Conservation (phyloP, 306 rosid species). For the Lathyrus sativus region DNA sequence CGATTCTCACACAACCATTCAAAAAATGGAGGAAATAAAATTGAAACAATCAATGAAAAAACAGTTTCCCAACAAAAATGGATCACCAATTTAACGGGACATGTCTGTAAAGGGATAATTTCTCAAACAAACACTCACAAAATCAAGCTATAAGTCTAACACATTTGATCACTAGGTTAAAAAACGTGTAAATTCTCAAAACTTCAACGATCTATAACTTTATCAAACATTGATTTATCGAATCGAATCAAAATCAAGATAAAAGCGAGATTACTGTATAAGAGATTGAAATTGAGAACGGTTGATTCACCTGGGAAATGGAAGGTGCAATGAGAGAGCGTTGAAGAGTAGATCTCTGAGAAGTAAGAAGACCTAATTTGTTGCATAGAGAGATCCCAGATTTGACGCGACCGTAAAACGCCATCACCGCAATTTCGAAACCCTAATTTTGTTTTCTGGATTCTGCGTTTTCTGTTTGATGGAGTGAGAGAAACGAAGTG, state of each 20-base stretch:
- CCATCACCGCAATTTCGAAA: constrained; percentile 54
- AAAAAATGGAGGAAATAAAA: not conserved
- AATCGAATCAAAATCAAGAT: not conserved
- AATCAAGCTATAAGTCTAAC: not conserved
- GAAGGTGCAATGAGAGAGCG: constrained; percentile 47
- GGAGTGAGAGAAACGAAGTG: not conserved
- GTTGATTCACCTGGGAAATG: constrained; percentile 47
- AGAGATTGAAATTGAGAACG: constrained; percentile 2
- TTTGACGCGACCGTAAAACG: constrained; percentile 59
- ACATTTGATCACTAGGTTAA: not conserved
- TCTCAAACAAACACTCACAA: not conserved
- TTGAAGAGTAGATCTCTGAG: constrained; percentile 50
- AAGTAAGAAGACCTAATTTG: constrained; percentile 44
- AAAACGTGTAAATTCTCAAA: not conserved
- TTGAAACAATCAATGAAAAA: not conserved
- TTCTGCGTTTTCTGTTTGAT: constrained; percentile 14
- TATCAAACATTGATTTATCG: not conserved
- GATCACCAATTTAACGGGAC: not conserved
- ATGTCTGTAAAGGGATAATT: not conserved
- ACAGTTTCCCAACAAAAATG: not conserved
- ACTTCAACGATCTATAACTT: not conserved
- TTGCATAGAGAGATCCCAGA: constrained; percentile 58
- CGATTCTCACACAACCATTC: not conserved
- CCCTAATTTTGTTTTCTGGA: constrained; percentile 48
- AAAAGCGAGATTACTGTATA: not conserved